Evolutionary conservation across 2,329 filamentous ascomycete genomes (phyloP).

Genomic region (Cadophora sp.): DNA sequence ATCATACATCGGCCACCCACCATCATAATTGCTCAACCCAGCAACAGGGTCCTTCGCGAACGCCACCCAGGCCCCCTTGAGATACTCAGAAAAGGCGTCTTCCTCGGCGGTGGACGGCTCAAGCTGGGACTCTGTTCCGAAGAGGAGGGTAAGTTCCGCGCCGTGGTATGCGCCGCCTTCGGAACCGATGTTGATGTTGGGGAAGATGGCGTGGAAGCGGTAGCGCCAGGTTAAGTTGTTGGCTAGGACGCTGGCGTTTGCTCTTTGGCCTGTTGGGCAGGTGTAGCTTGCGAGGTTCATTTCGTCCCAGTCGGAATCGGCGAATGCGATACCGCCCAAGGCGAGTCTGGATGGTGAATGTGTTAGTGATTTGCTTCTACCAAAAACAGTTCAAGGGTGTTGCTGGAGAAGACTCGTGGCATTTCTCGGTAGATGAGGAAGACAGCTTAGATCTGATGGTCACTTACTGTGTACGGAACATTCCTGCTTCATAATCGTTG

Average conservation of each 20-base stretch:
- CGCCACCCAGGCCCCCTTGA: slow-evolving; percentile 45
- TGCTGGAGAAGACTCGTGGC: too few species aligned
- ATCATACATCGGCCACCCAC: slow-evolving; percentile 38
- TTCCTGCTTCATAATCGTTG: slow-evolving; percentile 41
- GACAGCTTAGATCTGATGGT: slow-evolving; percentile 4
- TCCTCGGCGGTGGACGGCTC: slow-evolving; percentile 39
- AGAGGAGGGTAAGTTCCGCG: slow-evolving; percentile 43
- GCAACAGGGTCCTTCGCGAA: slow-evolving; percentile 46
- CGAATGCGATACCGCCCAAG: background rate
- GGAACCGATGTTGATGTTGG: slow-evolving; percentile 41
- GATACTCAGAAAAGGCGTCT: slow-evolving; percentile 38
- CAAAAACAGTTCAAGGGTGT: background rate
- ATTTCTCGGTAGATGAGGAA: background rate
- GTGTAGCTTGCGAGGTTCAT: slow-evolving; percentile 39
- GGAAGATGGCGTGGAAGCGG: slow-evolving; percentile 44
- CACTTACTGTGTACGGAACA: slow-evolving; percentile 33
- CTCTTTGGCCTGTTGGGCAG: slow-evolving; percentile 39
- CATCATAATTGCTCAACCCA: slow-evolving; percentile 39
- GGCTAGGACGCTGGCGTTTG: slow-evolving; percentile 34
- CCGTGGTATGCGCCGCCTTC: slow-evolving; percentile 45
- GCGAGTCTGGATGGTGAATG: background rate
- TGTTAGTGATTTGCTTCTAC: background rate
- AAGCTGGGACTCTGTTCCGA: slow-evolving; percentile 36
- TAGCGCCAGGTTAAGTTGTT: slow-evolving; percentile 46
- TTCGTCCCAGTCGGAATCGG: slow-evolving; percentile 32